Evolutionary conservation across 306 rosid species (phyloP).

Genomic region (Pachyrhizus erosus): DNA sequence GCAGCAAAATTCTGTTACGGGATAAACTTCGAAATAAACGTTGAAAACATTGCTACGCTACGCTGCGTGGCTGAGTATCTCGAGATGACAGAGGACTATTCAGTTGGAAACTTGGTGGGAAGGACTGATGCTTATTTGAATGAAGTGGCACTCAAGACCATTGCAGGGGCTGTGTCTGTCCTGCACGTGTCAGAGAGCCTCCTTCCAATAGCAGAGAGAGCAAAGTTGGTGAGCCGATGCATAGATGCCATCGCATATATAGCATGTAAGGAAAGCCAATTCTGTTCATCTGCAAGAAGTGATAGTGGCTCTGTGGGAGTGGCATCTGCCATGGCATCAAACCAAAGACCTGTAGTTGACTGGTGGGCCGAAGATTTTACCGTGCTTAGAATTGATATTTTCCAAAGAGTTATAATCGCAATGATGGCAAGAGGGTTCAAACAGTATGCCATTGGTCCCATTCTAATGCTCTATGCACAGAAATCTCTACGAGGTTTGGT

Average conservation of each 20-base stretch:
- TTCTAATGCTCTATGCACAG: conserved; percentile 96
- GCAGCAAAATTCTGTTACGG: conserved; percentile 97
- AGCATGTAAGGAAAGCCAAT: conserved; percentile 84
- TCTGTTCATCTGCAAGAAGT: conserved; percentile 49
- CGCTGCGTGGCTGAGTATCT: conserved; percentile 93
- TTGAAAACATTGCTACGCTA: conserved; percentile 77
- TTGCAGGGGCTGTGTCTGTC: conserved; percentile 76
- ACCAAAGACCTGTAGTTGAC: conserved; percentile 68
- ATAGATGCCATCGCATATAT: conserved; percentile 84
- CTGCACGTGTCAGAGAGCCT: conserved; percentile 71
- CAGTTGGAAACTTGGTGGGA: conserved; percentile 77
- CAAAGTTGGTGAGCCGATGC: conserved; percentile 76
- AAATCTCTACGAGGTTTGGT: conserved; percentile 98
- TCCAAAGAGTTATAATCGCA: conserved; percentile 88
- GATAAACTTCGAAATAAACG: conserved; percentile 83
- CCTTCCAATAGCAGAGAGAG: conserved; percentile 75
- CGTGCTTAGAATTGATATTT: conserved; percentile 90
- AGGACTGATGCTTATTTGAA: conserved; percentile 82
- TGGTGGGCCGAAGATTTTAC: conserved; percentile 99
- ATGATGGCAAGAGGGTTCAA: conserved; percentile 96
- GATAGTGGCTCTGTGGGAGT: conserved; percentile 53
- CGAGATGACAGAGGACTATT: conserved; percentile 90
- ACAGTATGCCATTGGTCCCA: conserved; percentile 83
- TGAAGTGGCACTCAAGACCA: conserved; percentile 82
- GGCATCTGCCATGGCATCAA: conserved; percentile 51